These are phyloP conservation scores for Termitomyces sp. DNA, from an alignment of 768 basidiomycete species.

Conservation along the genomic window DNA sequence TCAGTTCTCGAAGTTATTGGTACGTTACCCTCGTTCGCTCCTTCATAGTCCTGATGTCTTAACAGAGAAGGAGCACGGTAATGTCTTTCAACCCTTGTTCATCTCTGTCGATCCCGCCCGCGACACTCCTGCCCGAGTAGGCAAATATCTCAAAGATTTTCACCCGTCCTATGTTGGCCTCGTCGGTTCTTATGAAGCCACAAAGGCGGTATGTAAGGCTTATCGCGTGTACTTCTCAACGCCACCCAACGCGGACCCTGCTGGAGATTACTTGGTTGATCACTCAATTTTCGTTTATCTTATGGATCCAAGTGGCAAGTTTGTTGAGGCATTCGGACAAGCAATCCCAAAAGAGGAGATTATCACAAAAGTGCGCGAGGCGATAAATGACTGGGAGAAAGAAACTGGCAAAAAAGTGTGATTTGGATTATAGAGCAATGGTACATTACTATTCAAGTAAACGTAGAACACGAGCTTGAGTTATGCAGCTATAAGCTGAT, in stretches of 20 bases:
- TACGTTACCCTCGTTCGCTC: slow-evolving; percentile 28
- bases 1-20: slow-evolving; percentile 67
- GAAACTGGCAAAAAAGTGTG: slow-evolving; percentile 31
- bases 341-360: slow-evolving; percentile 65
- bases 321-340: slow-evolving; percentile 97
- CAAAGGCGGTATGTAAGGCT: slow-evolving; percentile 87
- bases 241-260: slow-evolving; percentile 77
- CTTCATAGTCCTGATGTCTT: background rate
- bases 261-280: slow-evolving; percentile 96
- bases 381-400: slow-evolving; percentile 34
- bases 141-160: slow-evolving; percentile 74
- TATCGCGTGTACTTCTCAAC: slow-evolving; percentile 99
- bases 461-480: background rate
- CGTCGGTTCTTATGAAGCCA: slow-evolving; percentile 74
- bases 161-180: slow-evolving; percentile 88
- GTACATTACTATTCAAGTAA: background rate
- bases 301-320: slow-evolving; percentile 92
- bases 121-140: slow-evolving; percentile 60
- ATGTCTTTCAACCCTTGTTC: slow-evolving; percentile 84
- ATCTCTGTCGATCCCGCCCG: slow-evolving; percentile 96
- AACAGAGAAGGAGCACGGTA: slow-evolving; percentile 63
- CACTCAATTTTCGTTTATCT: slow-evolving; percentile 97
- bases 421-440: background rate
- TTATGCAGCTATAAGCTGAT: background rate
- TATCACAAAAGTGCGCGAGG: slow-evolving; percentile 51